Percentiles rank a stretch among this genome's conserved stretches.
Evolutionary conservation across 2,329 filamentous ascomycete genomes (phyloP).

Genomic region (Aspergillus persii): DNA sequence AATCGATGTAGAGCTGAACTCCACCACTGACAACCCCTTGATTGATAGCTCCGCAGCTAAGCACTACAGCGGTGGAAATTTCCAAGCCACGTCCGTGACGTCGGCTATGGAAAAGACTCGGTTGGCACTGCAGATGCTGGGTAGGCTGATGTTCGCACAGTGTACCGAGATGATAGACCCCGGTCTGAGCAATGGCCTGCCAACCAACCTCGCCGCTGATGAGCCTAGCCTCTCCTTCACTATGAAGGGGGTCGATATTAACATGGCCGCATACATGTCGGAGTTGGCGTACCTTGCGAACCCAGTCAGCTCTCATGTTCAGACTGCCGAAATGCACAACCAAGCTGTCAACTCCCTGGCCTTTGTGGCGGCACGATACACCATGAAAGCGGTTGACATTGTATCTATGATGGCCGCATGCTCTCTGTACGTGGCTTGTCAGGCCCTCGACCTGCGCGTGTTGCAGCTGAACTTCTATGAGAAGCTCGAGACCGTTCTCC

Average conservation of each 20-base stretch:
- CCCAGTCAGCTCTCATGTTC: slow-evolving; percentile 61
- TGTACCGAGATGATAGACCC: slow-evolving; percentile 62
- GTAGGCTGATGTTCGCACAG: slow-evolving; percentile 42
- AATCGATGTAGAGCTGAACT: slow-evolving; percentile 61
- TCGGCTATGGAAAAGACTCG: slow-evolving; percentile 63
- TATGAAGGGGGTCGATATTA: slow-evolving; percentile 64
- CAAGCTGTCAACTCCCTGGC: slow-evolving; percentile 66
- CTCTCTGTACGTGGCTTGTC: slow-evolving; percentile 55
- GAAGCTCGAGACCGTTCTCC: neutral
- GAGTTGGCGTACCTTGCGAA: slow-evolving; percentile 62
- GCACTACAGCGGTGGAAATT: slow-evolving; percentile 63
- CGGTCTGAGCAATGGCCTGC: slow-evolving; percentile 55
- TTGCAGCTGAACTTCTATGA: slow-evolving; percentile 29
- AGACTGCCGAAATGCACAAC: slow-evolving; percentile 65
- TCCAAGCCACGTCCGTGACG: slow-evolving; percentile 62
- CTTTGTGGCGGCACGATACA: slow-evolving; percentile 57
- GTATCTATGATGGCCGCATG: slow-evolving; percentile 55
- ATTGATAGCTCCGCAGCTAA: slow-evolving; percentile 45
- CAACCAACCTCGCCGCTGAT: slow-evolving; percentile 60
- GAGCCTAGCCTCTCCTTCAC: slow-evolving; percentile 58
- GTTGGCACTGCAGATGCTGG: slow-evolving; percentile 50
- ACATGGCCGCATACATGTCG: slow-evolving; percentile 60
- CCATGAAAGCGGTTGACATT: slow-evolving; percentile 55
- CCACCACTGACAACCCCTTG: slow-evolving; percentile 64
- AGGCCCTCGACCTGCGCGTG: slow-evolving; percentile 54